A percentile compares a stretch with the other conserved stretches of the same genome.
Conservation (phyloP, 805 yeast species). For the Candida namnaoensis region DNA sequence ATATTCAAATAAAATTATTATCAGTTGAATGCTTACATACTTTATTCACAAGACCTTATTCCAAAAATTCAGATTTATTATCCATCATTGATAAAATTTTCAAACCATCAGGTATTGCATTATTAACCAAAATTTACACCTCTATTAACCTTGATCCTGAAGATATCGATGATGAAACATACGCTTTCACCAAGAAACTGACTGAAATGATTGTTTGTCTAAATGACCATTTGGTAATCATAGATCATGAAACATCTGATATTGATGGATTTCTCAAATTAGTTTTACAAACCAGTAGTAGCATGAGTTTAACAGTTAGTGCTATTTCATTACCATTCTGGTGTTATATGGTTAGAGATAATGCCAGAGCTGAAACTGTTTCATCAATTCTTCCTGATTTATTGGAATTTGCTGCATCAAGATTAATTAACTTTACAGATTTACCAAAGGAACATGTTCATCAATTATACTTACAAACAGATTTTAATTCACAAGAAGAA, state of each 20-base stretch:
- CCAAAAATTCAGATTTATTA: constrained; percentile 58
- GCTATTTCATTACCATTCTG: constrained; percentile 90
- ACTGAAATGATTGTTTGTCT: constrained; percentile 89
- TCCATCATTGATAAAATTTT: constrained; percentile 75
- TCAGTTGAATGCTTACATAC: constrained; percentile 90
- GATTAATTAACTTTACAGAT: constrained; percentile 66
- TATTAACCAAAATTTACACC: constrained; percentile 58
- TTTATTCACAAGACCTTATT: constrained; percentile 72
- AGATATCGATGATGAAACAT: constrained; percentile 70
- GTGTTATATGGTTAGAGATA: constrained; percentile 83
- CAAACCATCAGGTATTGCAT: constrained; percentile 60
- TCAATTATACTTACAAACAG: constrained; percentile 64
- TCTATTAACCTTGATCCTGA: constrained; percentile 46
- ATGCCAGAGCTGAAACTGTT: constrained; percentile 46
- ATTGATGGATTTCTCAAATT: constrained; percentile 60
- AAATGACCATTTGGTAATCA: constrained; percentile 64
- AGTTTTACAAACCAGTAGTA: constrained; percentile 72
- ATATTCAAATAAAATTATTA: constrained; percentile 64
- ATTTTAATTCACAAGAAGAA: constrained; percentile 84
- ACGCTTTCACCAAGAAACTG: constrained; percentile 77
- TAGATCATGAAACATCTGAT: constrained; percentile 41
- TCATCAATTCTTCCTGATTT: constrained; percentile 54
- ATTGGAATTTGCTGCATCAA: constrained; percentile 67
- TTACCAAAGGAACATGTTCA: constrained; percentile 59
- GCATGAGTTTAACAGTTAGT: constrained; percentile 81